Percentiles rank a stretch among this genome's conserved stretches.
phyloP scores from a whole-genome alignment of 1,284 basidiomycete species.

The Heterobasidion annosum region DNA sequence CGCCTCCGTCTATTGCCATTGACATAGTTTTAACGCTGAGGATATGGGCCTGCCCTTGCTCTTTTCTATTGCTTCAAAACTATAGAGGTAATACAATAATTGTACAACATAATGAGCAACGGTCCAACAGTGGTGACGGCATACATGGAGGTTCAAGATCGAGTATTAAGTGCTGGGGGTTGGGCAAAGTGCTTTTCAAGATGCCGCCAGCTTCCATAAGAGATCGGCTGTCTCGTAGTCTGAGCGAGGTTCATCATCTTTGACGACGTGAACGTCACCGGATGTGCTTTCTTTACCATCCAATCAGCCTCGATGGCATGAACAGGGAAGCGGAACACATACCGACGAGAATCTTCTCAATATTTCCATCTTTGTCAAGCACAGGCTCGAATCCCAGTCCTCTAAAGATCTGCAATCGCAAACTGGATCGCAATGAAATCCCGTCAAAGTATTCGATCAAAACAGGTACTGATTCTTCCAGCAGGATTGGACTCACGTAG shows the following conservation, averaged over 20 bases:
- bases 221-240: conserved; percentile 26
- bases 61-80: too few relatives aligned
- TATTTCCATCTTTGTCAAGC: conserved; percentile 36
- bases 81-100: too few relatives aligned
- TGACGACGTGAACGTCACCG: conserved; percentile 45
- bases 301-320: conserved; percentile 14
- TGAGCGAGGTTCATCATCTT: conserved; percentile 19
- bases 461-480: neutral
- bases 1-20: too few relatives aligned
- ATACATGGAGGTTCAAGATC: too few relatives aligned
- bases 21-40: too few relatives aligned
- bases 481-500: conserved; percentile 40
- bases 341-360: conserved; percentile 61
- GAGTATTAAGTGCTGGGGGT: too few relatives aligned
- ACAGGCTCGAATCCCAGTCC: conserved; percentile 64
- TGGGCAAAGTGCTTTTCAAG: conserved; percentile 23
- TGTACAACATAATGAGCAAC: too few relatives aligned
- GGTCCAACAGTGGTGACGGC: too few relatives aligned
- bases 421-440: conserved; percentile 24
- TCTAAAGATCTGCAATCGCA: conserved; percentile 59
- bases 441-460: neutral
- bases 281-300: conserved; percentile 20
- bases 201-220: conserved; percentile 51
- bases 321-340: conserved; percentile 20
- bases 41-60: too few relatives aligned